A percentile compares a stretch with the other conserved stretches of the same genome.
Conservation (phyloP, 805 yeast genomes). For the Starmerella vitae region DNA sequence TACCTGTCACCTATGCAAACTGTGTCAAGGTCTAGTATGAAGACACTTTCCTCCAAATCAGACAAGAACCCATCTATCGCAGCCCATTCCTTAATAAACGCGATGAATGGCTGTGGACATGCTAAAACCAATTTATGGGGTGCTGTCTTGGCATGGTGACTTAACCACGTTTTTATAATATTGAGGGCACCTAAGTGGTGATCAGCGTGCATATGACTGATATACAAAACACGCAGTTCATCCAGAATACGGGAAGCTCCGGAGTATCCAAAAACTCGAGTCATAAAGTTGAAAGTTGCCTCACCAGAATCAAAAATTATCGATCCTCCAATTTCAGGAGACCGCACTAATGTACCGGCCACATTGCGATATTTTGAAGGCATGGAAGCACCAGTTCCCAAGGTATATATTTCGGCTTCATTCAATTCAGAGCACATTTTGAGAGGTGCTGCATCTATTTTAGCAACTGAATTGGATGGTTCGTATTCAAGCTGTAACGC, state of each 20-base stretch:
- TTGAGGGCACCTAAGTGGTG: conserved; percentile 81
- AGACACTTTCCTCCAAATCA: conserved; percentile 32
- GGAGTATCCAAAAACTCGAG: conserved; percentile 44
- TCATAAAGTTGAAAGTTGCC: conserved; percentile 63
- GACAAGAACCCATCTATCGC: conserved; percentile 11
- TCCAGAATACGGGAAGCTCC: conserved; percentile 35
- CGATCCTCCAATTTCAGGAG: conserved; percentile 38
- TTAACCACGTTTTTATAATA: conserved; percentile 52
- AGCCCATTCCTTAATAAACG: conserved; percentile 59
- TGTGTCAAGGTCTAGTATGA: conserved; percentile 48
- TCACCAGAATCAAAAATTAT: conserved; percentile 90
- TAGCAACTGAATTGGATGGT: neutral
- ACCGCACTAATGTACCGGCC: conserved; percentile 58
- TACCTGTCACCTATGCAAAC: conserved; percentile 32
- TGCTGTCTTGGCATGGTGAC: conserved; percentile 6
- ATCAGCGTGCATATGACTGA: conserved; percentile 93
- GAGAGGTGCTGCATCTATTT: neutral
- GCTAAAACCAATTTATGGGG: conserved; percentile 38
- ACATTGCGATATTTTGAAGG: conserved; percentile 83
- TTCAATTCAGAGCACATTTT: conserved; percentile 1
- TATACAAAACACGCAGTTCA: conserved; percentile 52
- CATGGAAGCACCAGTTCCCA: conserved; percentile 89
- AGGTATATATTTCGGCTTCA: conserved; percentile 45
- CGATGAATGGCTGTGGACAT: conserved; percentile 60
- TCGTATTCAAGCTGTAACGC: neutral